phyloP scores from a whole-genome alignment of 1,284 basidiomycete genomes.

The Peniophora sp. region DNA sequence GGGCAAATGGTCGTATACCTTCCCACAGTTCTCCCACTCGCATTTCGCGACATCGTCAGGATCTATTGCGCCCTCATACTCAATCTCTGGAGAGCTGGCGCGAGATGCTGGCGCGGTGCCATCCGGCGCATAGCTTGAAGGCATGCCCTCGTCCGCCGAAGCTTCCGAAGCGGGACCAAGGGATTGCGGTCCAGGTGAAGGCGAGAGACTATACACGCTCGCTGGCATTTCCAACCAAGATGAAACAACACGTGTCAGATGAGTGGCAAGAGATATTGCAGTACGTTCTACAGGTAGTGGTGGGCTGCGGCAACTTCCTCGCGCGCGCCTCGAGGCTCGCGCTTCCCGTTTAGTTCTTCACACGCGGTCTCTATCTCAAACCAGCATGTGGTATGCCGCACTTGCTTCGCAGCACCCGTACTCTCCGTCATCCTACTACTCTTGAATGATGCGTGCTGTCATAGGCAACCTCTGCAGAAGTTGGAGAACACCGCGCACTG shows the following conservation, averaged over 20 bases:
- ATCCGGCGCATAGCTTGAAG: conserved; percentile 7
- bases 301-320: not conserved
- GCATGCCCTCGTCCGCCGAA: conserved; percentile 15
- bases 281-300: not conserved
- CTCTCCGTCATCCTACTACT: no score
- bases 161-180: conserved; percentile 20
- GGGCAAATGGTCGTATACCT: conserved; percentile 60
- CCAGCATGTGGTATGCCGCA: not conserved
- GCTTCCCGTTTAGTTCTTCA: not conserved
- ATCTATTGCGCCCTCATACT: conserved; percentile 1
- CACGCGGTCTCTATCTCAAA: not conserved
- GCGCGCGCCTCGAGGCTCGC: not conserved
- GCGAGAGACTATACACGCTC: conserved; percentile 25
- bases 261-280: not conserved
- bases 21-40: conserved; percentile 73
- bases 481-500: no score
- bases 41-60: conserved; percentile 51
- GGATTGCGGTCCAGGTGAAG: conserved; percentile 22
- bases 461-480: no score
- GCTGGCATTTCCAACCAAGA: conserved; percentile 18
- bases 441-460: no score
- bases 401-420: no score
- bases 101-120: conserved; percentile 16
- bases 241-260: no score
- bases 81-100: conserved; percentile 19